Conservation (phyloP, 441 rosid genomes). For the Pelargonium cotyledonis region DNA sequence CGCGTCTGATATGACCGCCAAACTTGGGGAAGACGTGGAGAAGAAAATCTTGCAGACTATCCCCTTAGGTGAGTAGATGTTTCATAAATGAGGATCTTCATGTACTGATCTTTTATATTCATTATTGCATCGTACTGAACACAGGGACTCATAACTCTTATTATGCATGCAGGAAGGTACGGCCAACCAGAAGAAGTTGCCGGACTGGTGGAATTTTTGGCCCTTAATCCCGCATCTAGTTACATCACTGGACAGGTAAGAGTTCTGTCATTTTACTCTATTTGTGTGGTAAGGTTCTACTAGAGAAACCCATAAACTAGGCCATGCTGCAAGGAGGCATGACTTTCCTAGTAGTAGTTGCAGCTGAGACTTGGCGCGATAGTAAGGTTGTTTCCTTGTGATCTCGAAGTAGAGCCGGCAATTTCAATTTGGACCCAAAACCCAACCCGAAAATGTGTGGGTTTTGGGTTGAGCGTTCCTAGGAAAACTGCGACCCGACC, state of each 20-base stretch:
- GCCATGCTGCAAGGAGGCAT: background rate
- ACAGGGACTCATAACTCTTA: background rate
- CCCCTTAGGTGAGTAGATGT: conserved; percentile 55
- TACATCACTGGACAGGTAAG: conserved; percentile 85
- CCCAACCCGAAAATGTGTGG: no score
- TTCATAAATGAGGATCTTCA: no score
- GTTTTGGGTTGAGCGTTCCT: no score
- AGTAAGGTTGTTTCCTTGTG: no score
- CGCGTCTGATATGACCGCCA: conserved; percentile 93
- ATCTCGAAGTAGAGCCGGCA: no score
- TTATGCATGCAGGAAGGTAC: conserved; percentile 57
- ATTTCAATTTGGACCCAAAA: no score
- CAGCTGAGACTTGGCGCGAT: no score
- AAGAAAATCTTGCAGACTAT: conserved; percentile 75
- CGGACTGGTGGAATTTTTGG: conserved; percentile 90
- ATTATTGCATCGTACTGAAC: no score
- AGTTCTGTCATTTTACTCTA: conserved; percentile 10
- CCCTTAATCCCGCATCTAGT: conserved; percentile 74
- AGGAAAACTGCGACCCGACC: no score
- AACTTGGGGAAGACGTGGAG: conserved; percentile 80
- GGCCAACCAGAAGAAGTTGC: conserved; percentile 96
- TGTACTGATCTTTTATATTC: no score
- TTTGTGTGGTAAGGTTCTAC: background rate
- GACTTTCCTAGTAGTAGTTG: no score
- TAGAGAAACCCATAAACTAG: background rate